Base-by-base conservation (phyloP, 1,284 basidiomycete species). In the Trichosporon asahii region DNA sequence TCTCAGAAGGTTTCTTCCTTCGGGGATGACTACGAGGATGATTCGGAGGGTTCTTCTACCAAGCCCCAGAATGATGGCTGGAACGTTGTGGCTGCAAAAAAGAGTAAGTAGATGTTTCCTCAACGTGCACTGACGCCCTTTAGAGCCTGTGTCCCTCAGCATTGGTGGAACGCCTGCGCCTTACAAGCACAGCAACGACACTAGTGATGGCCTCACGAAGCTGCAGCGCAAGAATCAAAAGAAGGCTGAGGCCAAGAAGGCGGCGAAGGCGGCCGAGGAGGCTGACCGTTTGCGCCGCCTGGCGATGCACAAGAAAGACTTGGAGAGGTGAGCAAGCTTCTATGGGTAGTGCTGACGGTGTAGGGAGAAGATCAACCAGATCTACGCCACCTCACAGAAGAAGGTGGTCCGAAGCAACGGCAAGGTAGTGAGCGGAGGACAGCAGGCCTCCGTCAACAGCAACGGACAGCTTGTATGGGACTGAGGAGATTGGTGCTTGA, bases 391-490 rank as follows among this genome's bases (percentile, higher is more conserved):
- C 12, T 57, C 69, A 18, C 71, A 74, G 29, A 74, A 76, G 69
- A 77, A 77, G 65, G 70, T 75, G 0, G 73, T 74, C 21, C 68
- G 71, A 27, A 69, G 71, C 44, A 70, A 72, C 29, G 75, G 75
- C 31, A 72, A 72, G 63, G 70, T 74, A n/a, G 35, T 76, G 1
- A 55, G 66, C 7, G 70, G 68, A 18, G 75, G 71, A 0, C 25
- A 66, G 60, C 40, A 64, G 14, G 80, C 81, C 8, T 72, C 74
- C 14, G 65, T 82, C 53, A 76, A 72, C 31, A 31, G 69, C 14
- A 78, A 77, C 37, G 81, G 81, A 9, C 77, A 80, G 72, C 75
- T 82, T 18, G 76, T 81, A 23, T 82, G 81, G 81, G 80, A 81
- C 29, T 82, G 68, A 49, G 29, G 18, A 25, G 21, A 7, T 23